Base-by-base conservation (phyloP, 495 filamentous ascomycete genomes). In the Acidomyces sp. region DNA sequence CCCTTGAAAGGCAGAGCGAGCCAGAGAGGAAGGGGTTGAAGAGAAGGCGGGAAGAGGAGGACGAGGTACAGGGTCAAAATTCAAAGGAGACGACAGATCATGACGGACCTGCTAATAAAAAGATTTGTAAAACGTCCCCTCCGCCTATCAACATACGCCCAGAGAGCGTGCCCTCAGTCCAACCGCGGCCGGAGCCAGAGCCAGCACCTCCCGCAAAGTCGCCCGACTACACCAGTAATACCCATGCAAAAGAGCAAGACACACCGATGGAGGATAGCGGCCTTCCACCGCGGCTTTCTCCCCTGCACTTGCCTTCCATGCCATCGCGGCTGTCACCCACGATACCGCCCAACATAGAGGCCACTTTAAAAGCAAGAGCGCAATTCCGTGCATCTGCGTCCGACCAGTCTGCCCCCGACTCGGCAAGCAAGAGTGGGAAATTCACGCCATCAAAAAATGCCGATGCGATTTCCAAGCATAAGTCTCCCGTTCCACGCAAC, bases 221-320 rank as follows among this genome's bases (percentile, higher is more conserved):
- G 9, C 9, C 34, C 6, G 16, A 18, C 12, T n/a, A n/a, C n/a
- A n/a, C n/a, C n/a, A n/a, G n/a, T n/a, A 4, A 16, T 3, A 9
- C 37, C 7, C 19, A 7, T 17, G 5, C 10, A 6, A 22, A 5
- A 15, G 7, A 9, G 15, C 37, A n/a, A 15, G 19, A 18, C 12
- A 18, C 35, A 6, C 28, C 22, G 4, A 20, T 7, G n/a, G 21
- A 31, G 9, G 31, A 18, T 4, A 2, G 27, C 21, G 31, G 19
- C 2, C 35, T 49, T 19, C 46, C 46, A 23, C 46, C 46, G 18
- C 33, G 27, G 20, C 46, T 44, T 10, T 49, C 46, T 9, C 40
- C 46, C 4, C n/a, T 48, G 16, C 15, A 18, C 3, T 15, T 26
- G 25, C 5, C 20, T 10, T 16, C 32, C 13, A 15, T 48, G 18